These are phyloP conservation scores for Nakazawaea ambrosiae DNA, from an alignment of 805 yeast genomes.

Conservation along the genomic window DNA sequence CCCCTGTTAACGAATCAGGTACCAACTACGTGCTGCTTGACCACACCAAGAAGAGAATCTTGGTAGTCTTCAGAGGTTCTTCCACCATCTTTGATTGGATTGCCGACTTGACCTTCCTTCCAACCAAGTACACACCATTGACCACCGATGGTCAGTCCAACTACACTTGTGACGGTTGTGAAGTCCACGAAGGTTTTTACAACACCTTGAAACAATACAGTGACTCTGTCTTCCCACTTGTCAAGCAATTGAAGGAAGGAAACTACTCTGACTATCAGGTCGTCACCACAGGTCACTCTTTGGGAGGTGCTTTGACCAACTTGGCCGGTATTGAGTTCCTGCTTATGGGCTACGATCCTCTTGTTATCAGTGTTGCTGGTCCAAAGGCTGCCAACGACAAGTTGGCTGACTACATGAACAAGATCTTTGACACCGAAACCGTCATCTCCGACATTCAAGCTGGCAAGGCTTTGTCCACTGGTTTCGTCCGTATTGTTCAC, in stretches of 20 bases:
- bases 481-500: constrained; percentile 41
- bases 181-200: constrained; percentile 60
- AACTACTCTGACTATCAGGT: constrained; percentile 40
- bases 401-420: constrained; percentile 47
- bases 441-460: constrained; percentile 1
- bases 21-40: constrained; percentile 42
- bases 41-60: constrained; percentile 31
- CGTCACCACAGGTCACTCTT: constrained; percentile 64
- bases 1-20: constrained; percentile 37
- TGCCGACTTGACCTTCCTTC: constrained; percentile 45
- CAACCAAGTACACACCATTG: constrained; percentile 40
- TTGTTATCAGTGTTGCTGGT: constrained; percentile 49
- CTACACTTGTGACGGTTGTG: constrained; percentile 6
- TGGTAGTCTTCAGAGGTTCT: constrained; percentile 59
- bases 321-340: constrained; percentile 58
- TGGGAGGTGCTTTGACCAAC: constrained; percentile 67
- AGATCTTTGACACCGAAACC: constrained; percentile 31
- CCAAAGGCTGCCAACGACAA: constrained; percentile 51
- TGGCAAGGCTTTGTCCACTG: not conserved
- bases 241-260: constrained; percentile 26
- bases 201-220: constrained; percentile 33
- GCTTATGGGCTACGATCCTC: constrained; percentile 45
- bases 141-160: not conserved
- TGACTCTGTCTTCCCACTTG: constrained; percentile 4
- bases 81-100: constrained; percentile 56